These are phyloP conservation scores for Candida succiphila DNA, from an alignment of 805 yeast genomes.

Conservation along the genomic window DNA sequence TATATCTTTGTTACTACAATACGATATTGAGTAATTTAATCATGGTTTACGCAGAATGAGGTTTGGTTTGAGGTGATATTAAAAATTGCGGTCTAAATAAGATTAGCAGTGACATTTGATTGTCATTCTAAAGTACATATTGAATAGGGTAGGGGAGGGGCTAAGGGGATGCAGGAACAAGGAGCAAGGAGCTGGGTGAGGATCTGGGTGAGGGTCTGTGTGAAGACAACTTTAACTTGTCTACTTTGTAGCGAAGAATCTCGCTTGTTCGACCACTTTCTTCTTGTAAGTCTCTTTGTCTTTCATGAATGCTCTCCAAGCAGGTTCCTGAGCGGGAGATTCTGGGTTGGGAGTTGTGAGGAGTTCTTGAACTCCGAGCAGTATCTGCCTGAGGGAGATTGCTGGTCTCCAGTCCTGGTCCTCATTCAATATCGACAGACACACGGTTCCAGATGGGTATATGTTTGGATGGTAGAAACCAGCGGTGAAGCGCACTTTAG, in stretches of 20 bases:
- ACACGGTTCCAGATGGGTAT: slow-evolving; percentile 94
- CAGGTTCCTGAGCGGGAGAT: slow-evolving; percentile 97
- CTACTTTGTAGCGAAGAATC: slow-evolving; percentile 40
- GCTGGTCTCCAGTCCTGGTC: slow-evolving; percentile 99
- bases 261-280: slow-evolving; percentile 75
- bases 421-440: slow-evolving; percentile 87
- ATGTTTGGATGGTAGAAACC: slow-evolving; percentile 96
- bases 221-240: too few species aligned
- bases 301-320: slow-evolving; percentile 77
- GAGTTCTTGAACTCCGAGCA: slow-evolving; percentile 86
- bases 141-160: too few species aligned
- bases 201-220: too few species aligned
- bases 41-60: too few species aligned
- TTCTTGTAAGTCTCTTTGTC: slow-evolving; percentile 62
- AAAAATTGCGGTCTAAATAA: too few species aligned
- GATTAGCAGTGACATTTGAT: too few species aligned
- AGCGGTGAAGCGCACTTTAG: slow-evolving; percentile 81
- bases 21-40: too few species aligned
- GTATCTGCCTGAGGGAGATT: slow-evolving; percentile 79
- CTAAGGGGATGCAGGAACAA: too few species aligned
- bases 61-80: too few species aligned
- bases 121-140: too few species aligned
- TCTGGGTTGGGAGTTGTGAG: slow-evolving; percentile 85
- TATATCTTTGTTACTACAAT: too few species aligned
- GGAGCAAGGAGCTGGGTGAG: too few species aligned